Evolutionary conservation across 1,139 yeast genomes (phyloP), one percentile per base, ranked within the genome.

Genomic region (Suhomyces bribrorum): DNA sequence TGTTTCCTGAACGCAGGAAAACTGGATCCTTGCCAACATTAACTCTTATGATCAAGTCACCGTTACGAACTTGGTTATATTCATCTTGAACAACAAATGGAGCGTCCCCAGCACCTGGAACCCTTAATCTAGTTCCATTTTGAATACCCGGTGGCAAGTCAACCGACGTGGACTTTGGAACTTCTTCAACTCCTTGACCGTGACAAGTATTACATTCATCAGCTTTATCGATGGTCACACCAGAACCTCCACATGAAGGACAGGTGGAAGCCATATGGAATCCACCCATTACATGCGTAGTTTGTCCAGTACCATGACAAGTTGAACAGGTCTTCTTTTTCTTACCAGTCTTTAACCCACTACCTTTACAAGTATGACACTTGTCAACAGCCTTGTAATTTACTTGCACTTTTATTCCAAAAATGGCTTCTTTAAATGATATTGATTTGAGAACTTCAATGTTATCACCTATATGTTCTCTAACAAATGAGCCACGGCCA

Each of bases 221-320:
- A 13, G 73, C 67, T 28, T 77, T 70, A 32, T 83, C 77, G 37
- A 89, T 81, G 4, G 73, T 74, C 2, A 88, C 94, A 38, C 99
- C 99, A 4, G 86, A 69, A 31, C 99, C 99, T 35, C 76, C 81
- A 73, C 99, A 92, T 2, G 83, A 69, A 37, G 76, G 75, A 74
- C 99, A 92, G 11, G 97, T 88, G 3, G 96, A 83, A 2, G 96
- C 83, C 96, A 94, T 89, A 54, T 90, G 97, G 78, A 92, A 94
- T 0, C 97, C 97, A 7, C 96, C 97, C 60, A 89, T 76, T 40
- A 80, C 71, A 55, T 90, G 97, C 15, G 90, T 86, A 16, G 86
- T 80, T 32, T 90, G 85, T 7, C 99, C 99, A 0, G 96, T 78
- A 42, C 99, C 99, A 42, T 89, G 90, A 70, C 99, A 92, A 3